Evolutionary conservation across 1,284 basidiomycete genomes (phyloP).

Genomic region (Cryptococcus sp.): DNA sequence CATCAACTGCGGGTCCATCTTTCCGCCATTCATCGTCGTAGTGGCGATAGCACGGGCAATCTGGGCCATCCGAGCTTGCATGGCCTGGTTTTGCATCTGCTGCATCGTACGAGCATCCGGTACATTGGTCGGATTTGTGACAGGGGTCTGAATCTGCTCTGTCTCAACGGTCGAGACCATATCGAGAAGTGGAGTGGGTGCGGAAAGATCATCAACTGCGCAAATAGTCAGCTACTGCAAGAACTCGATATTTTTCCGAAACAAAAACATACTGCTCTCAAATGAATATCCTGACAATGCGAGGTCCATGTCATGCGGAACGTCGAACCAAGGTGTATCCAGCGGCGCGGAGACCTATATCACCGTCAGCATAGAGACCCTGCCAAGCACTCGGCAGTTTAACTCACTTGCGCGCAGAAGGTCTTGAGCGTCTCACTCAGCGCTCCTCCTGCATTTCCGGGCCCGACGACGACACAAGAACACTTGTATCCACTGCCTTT

Average conservation of each 20-base stretch:
- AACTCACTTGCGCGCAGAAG: slow-evolving; percentile 19
- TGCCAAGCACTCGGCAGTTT: neutral
- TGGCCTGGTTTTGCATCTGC: slow-evolving; percentile 21
- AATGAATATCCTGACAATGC: slow-evolving; percentile 20
- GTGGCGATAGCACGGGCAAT: slow-evolving; percentile 10
- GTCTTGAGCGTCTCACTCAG: slow-evolving; percentile 11
- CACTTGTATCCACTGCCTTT: slow-evolving; percentile 16
- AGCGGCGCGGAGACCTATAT: slow-evolving; percentile 9
- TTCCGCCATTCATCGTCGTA: slow-evolving; percentile 1
- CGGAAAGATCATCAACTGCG: neutral
- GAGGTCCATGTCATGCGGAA: slow-evolving; percentile 19
- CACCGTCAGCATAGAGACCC: neutral
- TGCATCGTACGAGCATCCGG: slow-evolving; percentile 6
- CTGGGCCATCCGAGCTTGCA: slow-evolving; percentile 17
- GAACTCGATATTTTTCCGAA: neutral
- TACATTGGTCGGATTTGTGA: slow-evolving; percentile 4
- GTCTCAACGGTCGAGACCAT: slow-evolving; percentile 17
- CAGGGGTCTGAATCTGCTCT: slow-evolving; percentile 12
- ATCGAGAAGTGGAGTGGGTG: slow-evolving; percentile 8
- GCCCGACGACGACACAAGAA: slow-evolving; percentile 18
- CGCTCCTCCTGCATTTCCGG: neutral
- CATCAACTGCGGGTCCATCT: slow-evolving; percentile 19
- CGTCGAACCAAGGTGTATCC: slow-evolving; percentile 28
- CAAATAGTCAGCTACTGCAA: neutral
- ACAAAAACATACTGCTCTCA: slow-evolving; percentile 15